phyloP scores from a whole-genome alignment of 331 rosid genomes.

The Cucumis variabilis region DNA sequence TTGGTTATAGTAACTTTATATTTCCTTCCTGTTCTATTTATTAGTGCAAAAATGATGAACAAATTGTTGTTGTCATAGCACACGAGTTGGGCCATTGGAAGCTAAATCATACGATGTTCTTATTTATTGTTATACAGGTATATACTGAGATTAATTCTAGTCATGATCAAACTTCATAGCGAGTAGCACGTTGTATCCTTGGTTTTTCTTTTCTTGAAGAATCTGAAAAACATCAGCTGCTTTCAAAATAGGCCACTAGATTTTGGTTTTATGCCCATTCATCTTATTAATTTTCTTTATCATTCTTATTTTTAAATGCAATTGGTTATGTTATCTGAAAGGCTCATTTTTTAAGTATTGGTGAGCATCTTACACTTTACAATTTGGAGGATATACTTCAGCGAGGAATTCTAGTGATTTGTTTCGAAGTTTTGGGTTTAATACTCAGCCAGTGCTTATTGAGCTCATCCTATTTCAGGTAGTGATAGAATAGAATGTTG shows the following conservation, averaged over 20 bases:
- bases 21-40: slow-evolving; percentile 31
- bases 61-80: slow-evolving; percentile 94
- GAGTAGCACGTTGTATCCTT: background rate
- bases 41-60: slow-evolving; percentile 94
- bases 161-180: background rate
- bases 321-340: background rate
- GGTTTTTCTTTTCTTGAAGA: background rate
- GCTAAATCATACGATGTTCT: slow-evolving; percentile 90
- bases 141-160: slow-evolving; percentile 26
- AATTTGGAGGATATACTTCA: slow-evolving; percentile 95
- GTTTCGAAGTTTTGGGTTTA: slow-evolving; percentile 90
- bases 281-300: background rate
- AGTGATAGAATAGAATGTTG: slow-evolving; percentile 24
- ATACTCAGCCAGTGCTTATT: slow-evolving; percentile 90
- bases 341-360: slow-evolving; percentile 19
- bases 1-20: too few relatives aligned
- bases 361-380: slow-evolving; percentile 76
- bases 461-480: slow-evolving; percentile 96
- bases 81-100: slow-evolving; percentile 99
- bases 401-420: slow-evolving; percentile 87
- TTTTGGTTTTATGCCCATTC: background rate
- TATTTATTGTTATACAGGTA: slow-evolving; percentile 96
- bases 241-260: background rate
- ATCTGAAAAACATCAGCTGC: background rate
- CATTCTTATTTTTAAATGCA: background rate